Conservation (phyloP, 305 asterid species). For the Ilex paraguariensis region DNA sequence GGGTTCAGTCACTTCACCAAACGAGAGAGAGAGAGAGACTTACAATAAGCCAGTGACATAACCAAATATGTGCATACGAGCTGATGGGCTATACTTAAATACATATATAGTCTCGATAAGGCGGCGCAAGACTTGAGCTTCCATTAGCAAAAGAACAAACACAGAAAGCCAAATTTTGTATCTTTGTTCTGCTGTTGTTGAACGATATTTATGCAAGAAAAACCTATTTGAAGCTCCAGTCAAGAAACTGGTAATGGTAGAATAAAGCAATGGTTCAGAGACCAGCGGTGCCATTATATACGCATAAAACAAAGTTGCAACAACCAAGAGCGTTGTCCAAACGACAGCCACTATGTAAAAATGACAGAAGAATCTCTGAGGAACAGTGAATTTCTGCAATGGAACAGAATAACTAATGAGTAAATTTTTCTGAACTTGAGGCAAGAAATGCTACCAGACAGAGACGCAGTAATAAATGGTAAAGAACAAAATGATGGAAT, state of each 20-base stretch:
- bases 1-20: too few species aligned
- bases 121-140: slow-evolving; percentile 67
- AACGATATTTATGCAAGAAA: slow-evolving; percentile 26
- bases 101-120: slow-evolving; percentile 70
- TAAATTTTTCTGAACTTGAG: background rate
- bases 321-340: slow-evolving; percentile 69
- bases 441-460: background rate
- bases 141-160: slow-evolving; percentile 75
- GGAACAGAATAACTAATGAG: background rate
- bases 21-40: slow-evolving; percentile 19
- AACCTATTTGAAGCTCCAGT: slow-evolving; percentile 52
- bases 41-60: slow-evolving; percentile 67
- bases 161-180: slow-evolving; percentile 53
- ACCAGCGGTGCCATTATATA: slow-evolving; percentile 30
- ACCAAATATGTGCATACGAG: slow-evolving; percentile 75
- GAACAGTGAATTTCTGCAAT: slow-evolving; percentile 66
- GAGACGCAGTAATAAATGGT: background rate
- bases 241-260: slow-evolving; percentile 55
- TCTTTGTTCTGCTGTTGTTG: slow-evolving; percentile 26
- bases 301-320: slow-evolving; percentile 62
- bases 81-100: slow-evolving; percentile 75
- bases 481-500: background rate
- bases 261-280: slow-evolving; percentile 37
- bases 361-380: slow-evolving; percentile 75
- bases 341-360: slow-evolving; percentile 59